Conservation (phyloP, 805 yeast species). For the Schwanniomyces sp. region DNA sequence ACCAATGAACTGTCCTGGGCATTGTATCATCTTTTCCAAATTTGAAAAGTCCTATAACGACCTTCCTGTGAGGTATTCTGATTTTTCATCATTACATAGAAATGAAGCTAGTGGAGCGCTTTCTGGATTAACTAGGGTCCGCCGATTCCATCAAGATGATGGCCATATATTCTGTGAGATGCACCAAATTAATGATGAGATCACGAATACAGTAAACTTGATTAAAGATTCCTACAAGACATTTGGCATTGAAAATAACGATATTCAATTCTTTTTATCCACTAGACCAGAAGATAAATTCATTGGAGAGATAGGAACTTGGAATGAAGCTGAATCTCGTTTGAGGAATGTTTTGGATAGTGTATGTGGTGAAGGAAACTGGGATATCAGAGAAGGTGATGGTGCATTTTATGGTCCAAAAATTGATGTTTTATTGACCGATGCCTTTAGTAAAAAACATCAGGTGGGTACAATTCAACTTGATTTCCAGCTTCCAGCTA, state of each 20-base stretch:
- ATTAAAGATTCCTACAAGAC: slow-evolving; percentile 72
- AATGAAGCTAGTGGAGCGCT: slow-evolving; percentile 95
- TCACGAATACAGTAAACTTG: slow-evolving; percentile 66
- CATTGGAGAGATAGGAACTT: slow-evolving; percentile 73
- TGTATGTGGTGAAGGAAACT: slow-evolving; percentile 47
- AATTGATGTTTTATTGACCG: slow-evolving; percentile 81
- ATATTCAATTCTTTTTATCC: slow-evolving; percentile 61
- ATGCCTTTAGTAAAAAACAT: slow-evolving; percentile 76
- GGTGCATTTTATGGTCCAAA: slow-evolving; percentile 98
- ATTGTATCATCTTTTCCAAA: slow-evolving; percentile 77
- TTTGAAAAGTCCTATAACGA: slow-evolving; percentile 82
- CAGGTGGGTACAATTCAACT: slow-evolving; percentile 95
- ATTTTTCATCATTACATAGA: slow-evolving; percentile 89
- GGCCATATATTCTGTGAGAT: slow-evolving; percentile 92
- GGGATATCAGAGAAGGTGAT: slow-evolving; percentile 86
- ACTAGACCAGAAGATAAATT: slow-evolving; percentile 79
- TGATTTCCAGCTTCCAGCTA: slow-evolving; percentile 89
- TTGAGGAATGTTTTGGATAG: slow-evolving; percentile 58
- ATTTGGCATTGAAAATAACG: slow-evolving; percentile 52
- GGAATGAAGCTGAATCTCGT: slow-evolving; percentile 80
- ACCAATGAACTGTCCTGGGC: slow-evolving; percentile 97
- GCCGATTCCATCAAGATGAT: slow-evolving; percentile 97
- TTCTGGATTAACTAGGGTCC: slow-evolving; percentile 87
- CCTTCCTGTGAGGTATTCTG: slow-evolving; percentile 81
- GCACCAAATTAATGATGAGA: slow-evolving; percentile 75